Conservation (phyloP, 768 basidiomycete genomes). For the Serendipita sp. region DNA sequence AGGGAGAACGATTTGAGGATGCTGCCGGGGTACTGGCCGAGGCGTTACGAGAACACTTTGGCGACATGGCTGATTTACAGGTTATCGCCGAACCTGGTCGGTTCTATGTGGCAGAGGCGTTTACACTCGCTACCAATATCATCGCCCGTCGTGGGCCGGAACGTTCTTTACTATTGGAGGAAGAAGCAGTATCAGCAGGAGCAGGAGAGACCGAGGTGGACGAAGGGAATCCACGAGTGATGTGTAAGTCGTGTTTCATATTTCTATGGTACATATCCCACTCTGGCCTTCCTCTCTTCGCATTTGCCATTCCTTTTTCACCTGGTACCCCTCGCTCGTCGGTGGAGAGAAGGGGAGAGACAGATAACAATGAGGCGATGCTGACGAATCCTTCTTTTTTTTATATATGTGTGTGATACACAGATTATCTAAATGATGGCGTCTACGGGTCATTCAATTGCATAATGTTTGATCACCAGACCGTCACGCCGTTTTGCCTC, state of each 20-base stretch:
- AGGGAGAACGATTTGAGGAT: constrained; percentile 66
- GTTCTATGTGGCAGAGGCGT: constrained; percentile 84
- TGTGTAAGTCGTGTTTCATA: constrained; percentile 57
- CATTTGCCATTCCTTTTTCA: constrained; percentile 2
- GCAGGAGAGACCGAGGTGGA: constrained; percentile 13
- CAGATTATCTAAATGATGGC: constrained; percentile 99
- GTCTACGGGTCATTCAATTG: constrained; percentile 96
- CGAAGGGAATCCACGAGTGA: constrained; percentile 41
- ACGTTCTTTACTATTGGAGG: constrained; percentile 14
- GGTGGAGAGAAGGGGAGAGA: not conserved
- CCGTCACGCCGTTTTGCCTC: constrained; percentile 56
- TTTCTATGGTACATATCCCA: not conserved
- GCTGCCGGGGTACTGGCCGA: constrained; percentile 54
- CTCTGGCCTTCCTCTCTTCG: constrained; percentile 11
- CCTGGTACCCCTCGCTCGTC: not conserved
- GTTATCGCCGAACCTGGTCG: constrained; percentile 94
- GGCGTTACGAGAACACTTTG: constrained; percentile 64
- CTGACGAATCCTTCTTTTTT: not conserved
- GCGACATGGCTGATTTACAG: constrained; percentile 35
- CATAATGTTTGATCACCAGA: constrained; percentile 94
- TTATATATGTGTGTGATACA: not conserved
- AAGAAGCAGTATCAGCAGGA: constrained; percentile 14
- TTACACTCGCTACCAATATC: constrained; percentile 82
- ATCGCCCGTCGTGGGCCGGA: constrained; percentile 67
- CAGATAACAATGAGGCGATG: too few species aligned